Percentiles rank a stretch among this genome's conserved stretches.
Evolutionary conservation across 352 stramenopile species (phyloP).

Genomic region (Globisporangium viniferum): DNA sequence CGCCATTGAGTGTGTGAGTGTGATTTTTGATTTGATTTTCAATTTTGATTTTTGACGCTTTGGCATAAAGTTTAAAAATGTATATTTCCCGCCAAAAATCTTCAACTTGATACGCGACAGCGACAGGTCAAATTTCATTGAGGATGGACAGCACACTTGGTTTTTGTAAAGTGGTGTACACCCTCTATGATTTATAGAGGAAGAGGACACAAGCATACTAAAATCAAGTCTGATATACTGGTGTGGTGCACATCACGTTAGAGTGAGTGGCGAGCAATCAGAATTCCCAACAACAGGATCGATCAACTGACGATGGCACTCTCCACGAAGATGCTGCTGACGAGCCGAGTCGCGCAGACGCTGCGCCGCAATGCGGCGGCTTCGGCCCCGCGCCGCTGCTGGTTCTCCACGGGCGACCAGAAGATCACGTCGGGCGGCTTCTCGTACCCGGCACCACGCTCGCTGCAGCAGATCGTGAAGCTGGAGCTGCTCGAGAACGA

Average conservation of each 20-base stretch:
- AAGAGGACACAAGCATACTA: too few species aligned
- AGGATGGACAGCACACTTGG: too few species aligned
- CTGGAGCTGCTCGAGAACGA: slow-evolving; percentile 78
- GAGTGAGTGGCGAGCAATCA: neutral
- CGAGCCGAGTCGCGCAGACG: slow-evolving; percentile 7
- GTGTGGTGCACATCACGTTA: too few species aligned
- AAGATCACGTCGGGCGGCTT: slow-evolving; percentile 48
- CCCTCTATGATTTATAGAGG: too few species aligned
- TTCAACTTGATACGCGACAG: neutral
- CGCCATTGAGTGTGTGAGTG: too few species aligned
- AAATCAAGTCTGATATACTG: too few species aligned
- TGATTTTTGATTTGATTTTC: too few species aligned
- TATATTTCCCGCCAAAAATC: slow-evolving; percentile 1
- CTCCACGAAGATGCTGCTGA: neutral
- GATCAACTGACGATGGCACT: neutral
- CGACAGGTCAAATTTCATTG: too few species aligned
- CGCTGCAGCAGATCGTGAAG: slow-evolving; percentile 83
- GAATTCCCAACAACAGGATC: neutral
- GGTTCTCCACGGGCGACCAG: slow-evolving; percentile 9
- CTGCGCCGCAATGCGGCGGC: neutral
- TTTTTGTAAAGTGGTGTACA: too few species aligned
- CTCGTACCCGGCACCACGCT: slow-evolving; percentile 76
- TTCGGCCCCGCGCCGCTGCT: neutral
- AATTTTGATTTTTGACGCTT: slow-evolving; percentile 1
- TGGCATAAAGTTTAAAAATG: slow-evolving; percentile 1